Conservation (phyloP, 805 yeast species). For the Zygosaccharomyces lentus region DNA sequence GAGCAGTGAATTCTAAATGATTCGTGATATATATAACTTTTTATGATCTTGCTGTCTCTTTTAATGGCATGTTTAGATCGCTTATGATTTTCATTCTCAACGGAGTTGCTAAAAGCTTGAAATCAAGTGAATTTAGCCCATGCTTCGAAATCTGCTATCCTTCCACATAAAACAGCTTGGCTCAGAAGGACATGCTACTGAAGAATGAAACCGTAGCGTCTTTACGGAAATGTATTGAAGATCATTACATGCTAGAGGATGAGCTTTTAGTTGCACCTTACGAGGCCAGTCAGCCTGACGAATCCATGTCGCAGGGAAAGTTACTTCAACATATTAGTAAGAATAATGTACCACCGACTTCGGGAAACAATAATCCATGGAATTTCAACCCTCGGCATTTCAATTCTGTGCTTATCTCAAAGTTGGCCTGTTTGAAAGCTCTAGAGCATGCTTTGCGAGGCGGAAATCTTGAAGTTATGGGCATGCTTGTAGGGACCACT, state of each 20-base stretch:
- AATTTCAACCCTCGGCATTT: slow-evolving; percentile 14
- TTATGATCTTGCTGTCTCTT: not conserved
- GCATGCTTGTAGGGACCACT: slow-evolving; percentile 82
- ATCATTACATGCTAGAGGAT: not conserved
- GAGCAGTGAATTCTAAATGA: not conserved
- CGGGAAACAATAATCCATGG: slow-evolving; percentile 7
- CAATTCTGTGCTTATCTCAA: slow-evolving; percentile 44
- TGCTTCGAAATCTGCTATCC: not conserved
- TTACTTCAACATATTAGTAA: not conserved
- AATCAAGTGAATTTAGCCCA: no score
- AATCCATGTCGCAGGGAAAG: slow-evolving; percentile 4
- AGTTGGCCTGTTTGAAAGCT: slow-evolving; percentile 72
- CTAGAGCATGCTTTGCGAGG: slow-evolving; percentile 76
- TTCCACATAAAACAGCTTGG: not conserved
- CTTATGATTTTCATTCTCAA: not conserved
- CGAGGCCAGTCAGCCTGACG: slow-evolving; percentile 1
- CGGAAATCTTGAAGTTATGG: slow-evolving; percentile 90
- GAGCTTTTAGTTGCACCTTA: not conserved
- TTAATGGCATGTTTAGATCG: not conserved
- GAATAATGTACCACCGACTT: not conserved
- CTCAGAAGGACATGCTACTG: slow-evolving; percentile 3
- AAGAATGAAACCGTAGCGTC: slow-evolving; percentile 10
- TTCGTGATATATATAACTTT: not conserved
- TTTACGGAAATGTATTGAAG: not conserved
- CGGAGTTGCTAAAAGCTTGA: not conserved